Evolutionary conservation across 805 yeast species (phyloP).

Genomic region (Candida ficus): DNA sequence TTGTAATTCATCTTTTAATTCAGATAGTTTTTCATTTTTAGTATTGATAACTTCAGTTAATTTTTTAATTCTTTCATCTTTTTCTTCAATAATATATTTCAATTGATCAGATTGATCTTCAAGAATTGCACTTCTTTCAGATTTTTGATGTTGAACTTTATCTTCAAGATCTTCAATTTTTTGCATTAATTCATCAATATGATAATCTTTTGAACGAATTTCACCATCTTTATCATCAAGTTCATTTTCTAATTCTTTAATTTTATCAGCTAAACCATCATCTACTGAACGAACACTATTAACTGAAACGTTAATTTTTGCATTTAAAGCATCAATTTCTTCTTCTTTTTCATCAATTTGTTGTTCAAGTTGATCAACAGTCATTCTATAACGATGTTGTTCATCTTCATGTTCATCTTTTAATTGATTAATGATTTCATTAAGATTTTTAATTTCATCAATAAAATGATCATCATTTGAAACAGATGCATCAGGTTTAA

Average conservation of each 20-base stretch:
- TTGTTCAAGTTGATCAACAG: neutral
- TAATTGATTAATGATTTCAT: conserved; percentile 1
- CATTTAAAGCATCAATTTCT: conserved; percentile 6
- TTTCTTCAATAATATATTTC: conserved; percentile 9
- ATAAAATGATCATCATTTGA: conserved; percentile 4
- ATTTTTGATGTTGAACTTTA: conserved; percentile 10
- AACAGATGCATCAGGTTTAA: too few species aligned
- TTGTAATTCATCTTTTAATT: conserved; percentile 5
- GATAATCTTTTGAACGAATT: conserved; percentile 16
- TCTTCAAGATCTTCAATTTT: conserved; percentile 19
- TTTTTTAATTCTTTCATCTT: conserved; percentile 12
- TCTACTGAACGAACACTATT: conserved; percentile 14
- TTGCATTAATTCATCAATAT: conserved; percentile 14
- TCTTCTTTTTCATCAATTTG: conserved; percentile 11
- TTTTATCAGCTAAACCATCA: neutral
- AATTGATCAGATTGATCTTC: conserved; percentile 15
- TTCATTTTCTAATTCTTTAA: conserved; percentile 15
- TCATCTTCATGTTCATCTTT: neutral
- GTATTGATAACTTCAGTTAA: conserved; percentile 10
- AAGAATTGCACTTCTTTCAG: conserved; percentile 6
- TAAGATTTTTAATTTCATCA: conserved; percentile 10
- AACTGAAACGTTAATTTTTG: too few species aligned
- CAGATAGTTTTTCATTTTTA: neutral
- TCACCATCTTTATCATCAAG: neutral
- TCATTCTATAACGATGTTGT: neutral